Percentiles rank a stretch among this genome's conserved stretches.
These are phyloP conservation scores for Osmozyma mogii DNA, from an alignment of 805 yeast genomes.

Conservation along the genomic window DNA sequence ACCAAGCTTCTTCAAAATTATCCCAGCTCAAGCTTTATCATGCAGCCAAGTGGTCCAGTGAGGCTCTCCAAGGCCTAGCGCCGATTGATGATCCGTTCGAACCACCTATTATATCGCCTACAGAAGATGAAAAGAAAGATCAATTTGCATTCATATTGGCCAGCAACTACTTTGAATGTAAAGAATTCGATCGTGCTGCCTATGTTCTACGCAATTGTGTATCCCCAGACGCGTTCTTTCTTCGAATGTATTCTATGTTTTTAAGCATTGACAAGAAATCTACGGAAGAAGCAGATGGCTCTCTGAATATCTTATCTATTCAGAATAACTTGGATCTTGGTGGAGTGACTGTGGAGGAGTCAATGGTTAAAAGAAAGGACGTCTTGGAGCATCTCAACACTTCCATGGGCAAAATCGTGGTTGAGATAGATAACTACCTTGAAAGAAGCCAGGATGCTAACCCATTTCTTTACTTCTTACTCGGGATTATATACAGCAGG, in stretches of 20 bases:
- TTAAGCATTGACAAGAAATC: conserved; percentile 71
- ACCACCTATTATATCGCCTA: conserved; percentile 7
- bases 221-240: conserved; percentile 48
- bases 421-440: conserved; percentile 31
- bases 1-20: conserved; percentile 29
- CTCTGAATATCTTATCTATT: conserved; percentile 34
- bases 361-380: conserved; percentile 4
- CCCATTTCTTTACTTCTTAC: conserved; percentile 61
- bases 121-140: conserved; percentile 28
- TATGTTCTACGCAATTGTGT: conserved; percentile 44
- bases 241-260: conserved; percentile 60
- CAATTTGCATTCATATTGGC: conserved; percentile 51
- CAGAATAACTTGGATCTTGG: conserved; percentile 1
- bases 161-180: conserved; percentile 65
- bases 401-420: conserved; percentile 26
- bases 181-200: conserved; percentile 78
- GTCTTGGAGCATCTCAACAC: conserved; percentile 19
- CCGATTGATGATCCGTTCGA: conserved; percentile 9
- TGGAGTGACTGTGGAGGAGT: conserved; percentile 1
- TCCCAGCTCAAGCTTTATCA: conserved; percentile 53
- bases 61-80: conserved; percentile 61
- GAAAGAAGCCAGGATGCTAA: conserved; percentile 25
- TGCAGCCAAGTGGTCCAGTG: conserved; percentile 79
- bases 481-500: conserved; percentile 60
- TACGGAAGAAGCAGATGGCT: conserved; percentile 66